Evolutionary conservation across 2,329 filamentous ascomycete genomes (phyloP).

Genomic region (Trichophaea hybrida): DNA sequence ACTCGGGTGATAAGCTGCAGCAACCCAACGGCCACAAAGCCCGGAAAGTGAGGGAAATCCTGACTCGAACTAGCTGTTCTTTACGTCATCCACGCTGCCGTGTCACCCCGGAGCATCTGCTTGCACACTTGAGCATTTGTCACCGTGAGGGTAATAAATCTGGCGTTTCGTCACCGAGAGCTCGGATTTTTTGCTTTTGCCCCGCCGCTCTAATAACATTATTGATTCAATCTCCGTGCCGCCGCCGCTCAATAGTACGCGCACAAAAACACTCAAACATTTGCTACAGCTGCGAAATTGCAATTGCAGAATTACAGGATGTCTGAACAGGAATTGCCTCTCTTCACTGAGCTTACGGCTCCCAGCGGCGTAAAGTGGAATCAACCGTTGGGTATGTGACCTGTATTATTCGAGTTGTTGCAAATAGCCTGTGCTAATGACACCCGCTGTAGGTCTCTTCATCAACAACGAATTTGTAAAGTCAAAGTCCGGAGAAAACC

Average conservation of each 20-base stretch:
- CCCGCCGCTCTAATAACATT: not conserved
- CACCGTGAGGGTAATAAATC: not conserved
- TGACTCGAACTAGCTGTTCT: not conserved
- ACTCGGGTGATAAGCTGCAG: not conserved
- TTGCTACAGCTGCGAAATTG: not conserved
- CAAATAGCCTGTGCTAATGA: not conserved
- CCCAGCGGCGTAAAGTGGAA: constrained; percentile 59
- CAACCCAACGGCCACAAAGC: not conserved
- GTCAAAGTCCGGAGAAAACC: constrained; percentile 49
- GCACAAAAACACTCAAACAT: not conserved
- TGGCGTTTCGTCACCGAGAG: not conserved
- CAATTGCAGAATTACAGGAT: not conserved
- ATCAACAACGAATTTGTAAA: constrained; percentile 70
- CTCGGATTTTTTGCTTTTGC: no score
- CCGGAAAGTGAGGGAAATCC: not conserved
- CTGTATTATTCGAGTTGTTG: not conserved
- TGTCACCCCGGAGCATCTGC: not conserved
- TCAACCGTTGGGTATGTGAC: constrained; percentile 20
- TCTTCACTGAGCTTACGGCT: constrained; percentile 45
- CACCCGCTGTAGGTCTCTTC: constrained; percentile 45
- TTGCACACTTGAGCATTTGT: not conserved
- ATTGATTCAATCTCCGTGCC: not conserved
- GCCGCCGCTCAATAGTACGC: not conserved
- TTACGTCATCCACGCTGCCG: not conserved
- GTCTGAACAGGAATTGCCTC: constrained; percentile 11